phyloP scores from a whole-genome alignment of 2,329 filamentous ascomycete species.

The Ceratocystis destructans region DNA sequence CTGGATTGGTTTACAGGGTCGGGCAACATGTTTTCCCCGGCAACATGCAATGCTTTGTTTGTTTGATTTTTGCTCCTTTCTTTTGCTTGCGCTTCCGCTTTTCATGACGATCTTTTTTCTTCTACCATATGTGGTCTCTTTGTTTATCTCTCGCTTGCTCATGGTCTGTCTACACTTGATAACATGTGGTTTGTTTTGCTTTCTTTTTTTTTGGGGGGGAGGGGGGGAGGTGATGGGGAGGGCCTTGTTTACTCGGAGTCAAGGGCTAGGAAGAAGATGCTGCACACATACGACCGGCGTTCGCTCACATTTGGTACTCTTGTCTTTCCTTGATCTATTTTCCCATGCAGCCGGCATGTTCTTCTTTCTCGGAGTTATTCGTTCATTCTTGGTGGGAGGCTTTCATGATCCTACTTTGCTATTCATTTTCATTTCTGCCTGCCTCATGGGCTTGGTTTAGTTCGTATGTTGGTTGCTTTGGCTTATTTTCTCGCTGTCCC shows the following conservation, averaged over 20 bases:
- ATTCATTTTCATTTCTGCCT: background rate
- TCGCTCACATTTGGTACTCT: background rate
- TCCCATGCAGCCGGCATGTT: background rate
- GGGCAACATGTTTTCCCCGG: background rate
- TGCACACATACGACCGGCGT: background rate
- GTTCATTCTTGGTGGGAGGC: constrained; percentile 2
- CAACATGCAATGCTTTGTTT: background rate
- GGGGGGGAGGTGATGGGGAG: background rate
- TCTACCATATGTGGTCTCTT: background rate
- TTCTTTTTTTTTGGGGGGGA: background rate
- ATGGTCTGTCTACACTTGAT: background rate
- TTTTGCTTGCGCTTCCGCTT: constrained; percentile 7
- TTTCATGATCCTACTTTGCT: background rate
- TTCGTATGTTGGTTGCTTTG: background rate
- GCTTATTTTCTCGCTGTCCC: background rate
- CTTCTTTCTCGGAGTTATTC: background rate
- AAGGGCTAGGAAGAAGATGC: background rate
- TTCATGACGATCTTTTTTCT: background rate
- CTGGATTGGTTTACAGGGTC: constrained; percentile 6
- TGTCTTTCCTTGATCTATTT: background rate
- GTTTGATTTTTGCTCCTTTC: constrained; percentile 6
- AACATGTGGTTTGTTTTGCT: background rate
- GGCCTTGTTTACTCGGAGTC: background rate
- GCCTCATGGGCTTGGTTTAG: background rate
- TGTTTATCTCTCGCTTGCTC: background rate